Evolutionary conservation across 176 grass and related monocot species (phyloP).

Genomic region (Oryza glumipatula): DNA sequence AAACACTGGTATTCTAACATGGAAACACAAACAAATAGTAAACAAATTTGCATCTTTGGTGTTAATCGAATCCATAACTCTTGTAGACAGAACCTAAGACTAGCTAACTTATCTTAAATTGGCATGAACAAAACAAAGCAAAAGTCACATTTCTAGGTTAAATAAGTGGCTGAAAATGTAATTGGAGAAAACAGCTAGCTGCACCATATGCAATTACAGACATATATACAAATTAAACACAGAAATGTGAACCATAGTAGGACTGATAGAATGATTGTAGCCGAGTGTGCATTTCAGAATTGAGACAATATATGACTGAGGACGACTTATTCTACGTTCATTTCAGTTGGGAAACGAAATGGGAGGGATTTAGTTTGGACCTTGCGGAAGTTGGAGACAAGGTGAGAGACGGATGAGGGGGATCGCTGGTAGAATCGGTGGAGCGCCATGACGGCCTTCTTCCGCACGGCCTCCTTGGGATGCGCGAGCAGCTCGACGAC

Average conservation of each 20-base stretch:
- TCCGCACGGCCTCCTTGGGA: slow-evolving; percentile 88
- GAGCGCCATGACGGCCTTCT: slow-evolving; percentile 97
- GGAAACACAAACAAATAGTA: not conserved
- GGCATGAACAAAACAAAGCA: not conserved
- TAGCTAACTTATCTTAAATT: slow-evolving; percentile 10
- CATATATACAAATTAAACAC: not conserved
- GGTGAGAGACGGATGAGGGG: slow-evolving; percentile 77
- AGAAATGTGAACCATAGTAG: not conserved
- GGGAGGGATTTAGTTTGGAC: slow-evolving; percentile 29
- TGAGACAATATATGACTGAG: slow-evolving; percentile 1
- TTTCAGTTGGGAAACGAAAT: not conserved
- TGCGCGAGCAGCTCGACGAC: slow-evolving; percentile 87
- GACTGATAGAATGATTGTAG: not conserved
- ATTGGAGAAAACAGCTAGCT: not conserved
- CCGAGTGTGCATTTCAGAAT: not conserved
- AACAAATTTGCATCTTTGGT: not conserved
- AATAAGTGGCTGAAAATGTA: not conserved
- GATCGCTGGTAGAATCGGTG: slow-evolving; percentile 98
- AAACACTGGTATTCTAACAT: not conserved
- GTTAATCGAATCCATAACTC: not conserved
- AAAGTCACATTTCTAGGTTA: not conserved
- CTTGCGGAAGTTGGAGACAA: slow-evolving; percentile 97
- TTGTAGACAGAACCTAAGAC: not conserved
- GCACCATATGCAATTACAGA: not conserved
- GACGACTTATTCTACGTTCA: not conserved